Conservation (phyloP, 441 rosid species). For the Arabidopsis lyrata region DNA sequence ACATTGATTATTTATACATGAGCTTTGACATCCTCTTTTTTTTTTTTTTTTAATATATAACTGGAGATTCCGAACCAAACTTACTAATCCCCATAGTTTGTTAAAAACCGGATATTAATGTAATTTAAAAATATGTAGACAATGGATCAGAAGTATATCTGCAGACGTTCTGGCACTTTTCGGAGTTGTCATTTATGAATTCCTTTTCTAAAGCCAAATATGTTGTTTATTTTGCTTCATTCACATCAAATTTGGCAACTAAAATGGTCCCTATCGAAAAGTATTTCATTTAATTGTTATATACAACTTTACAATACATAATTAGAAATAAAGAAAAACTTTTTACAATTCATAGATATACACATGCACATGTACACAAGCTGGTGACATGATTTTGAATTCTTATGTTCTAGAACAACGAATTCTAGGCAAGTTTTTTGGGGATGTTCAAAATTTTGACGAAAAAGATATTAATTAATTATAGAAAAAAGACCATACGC, state of each 20-base stretch:
- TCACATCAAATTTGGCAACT: constrained; percentile 23
- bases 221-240: neutral
- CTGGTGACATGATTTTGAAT: constrained; percentile 17
- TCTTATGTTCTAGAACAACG: neutral
- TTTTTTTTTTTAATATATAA: too few relatives aligned
- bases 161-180: neutral
- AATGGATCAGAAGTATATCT: neutral
- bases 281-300: neutral
- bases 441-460: neutral
- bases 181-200: constrained; percentile 1
- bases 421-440: neutral
- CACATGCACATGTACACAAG: constrained; percentile 31
- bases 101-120: neutral
- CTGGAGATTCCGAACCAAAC: neutral
- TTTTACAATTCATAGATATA: constrained; percentile 1
- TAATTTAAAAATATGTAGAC: neutral
- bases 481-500: neutral
- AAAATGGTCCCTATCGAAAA: constrained; percentile 25
- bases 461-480: neutral
- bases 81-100: neutral
- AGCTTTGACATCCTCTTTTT: neutral
- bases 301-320: constrained; percentile 6
- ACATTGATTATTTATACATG: neutral
- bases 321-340: neutral
- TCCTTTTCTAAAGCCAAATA: constrained; percentile 15